Evolutionary conservation across 169 alveolate species (phyloP).

Genomic region (Plasmodium yoelii): DNA sequence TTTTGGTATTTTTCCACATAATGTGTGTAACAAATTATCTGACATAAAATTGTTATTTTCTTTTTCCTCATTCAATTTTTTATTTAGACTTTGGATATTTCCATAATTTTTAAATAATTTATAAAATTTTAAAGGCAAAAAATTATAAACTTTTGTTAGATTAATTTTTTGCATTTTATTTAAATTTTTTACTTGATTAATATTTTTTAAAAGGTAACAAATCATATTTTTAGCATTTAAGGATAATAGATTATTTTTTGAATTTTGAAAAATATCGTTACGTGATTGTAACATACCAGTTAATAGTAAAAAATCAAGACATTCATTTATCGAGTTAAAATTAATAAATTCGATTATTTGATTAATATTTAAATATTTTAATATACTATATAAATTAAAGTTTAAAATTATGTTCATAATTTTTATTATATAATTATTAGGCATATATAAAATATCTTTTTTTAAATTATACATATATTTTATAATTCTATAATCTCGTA

Average conservation of each 20-base stretch:
- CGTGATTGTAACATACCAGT: conserved; percentile 13
- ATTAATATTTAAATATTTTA: conserved; percentile 24
- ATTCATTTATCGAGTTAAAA: conserved; percentile 50
- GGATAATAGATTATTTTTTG: not conserved
- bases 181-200: conserved; percentile 4
- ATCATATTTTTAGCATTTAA: conserved; percentile 26
- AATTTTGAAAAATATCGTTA: not conserved
- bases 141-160: conserved; percentile 37
- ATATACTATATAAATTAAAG: conserved; percentile 52
- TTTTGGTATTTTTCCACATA: not conserved
- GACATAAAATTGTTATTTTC: not conserved
- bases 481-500: conserved; percentile 67
- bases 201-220: conserved; percentile 46
- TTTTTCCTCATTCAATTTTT: not conserved
- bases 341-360: conserved; percentile 27
- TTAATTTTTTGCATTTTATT: conserved; percentile 16
- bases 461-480: conserved; percentile 39
- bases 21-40: not conserved
- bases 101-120: conserved; percentile 41
- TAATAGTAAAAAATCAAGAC: conserved; percentile 28
- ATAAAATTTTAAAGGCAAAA: conserved; percentile 16
- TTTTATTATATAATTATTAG: conserved; percentile 22
- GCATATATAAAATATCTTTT: conserved; percentile 35
- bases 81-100: not conserved
- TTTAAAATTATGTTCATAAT: conserved; percentile 39